Base-by-base conservation (phyloP, 2,329 filamentous ascomycete genomes). In the Fusarium fujikuroi region DNA sequence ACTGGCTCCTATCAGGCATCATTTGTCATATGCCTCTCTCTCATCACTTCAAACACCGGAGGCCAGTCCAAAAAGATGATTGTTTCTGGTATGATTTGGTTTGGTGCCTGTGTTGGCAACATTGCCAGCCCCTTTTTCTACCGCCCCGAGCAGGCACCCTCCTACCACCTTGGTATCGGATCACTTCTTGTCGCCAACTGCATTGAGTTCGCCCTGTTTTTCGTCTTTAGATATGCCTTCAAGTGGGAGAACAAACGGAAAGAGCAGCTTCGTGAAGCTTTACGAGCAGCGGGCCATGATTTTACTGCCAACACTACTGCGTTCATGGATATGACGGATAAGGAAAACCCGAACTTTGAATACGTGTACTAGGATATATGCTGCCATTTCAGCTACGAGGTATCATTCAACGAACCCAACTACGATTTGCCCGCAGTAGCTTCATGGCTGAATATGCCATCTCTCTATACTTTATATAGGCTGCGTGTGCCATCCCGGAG, bases 51-150 rank as follows among this genome's bases (percentile, higher is more conserved):
- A 42, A 88, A 88, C 72, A 85, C 84, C 0, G 85, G 83, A 2
- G 89, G 89, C 0, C 88, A 90, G 69, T 90, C 88, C 3, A 91
- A 91, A 77, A 90, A 92, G 76, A 88, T 91, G 50, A 87, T 91
- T 32, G 89, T 89, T n/a, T 90, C 89, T 28, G 89, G 87, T 3
- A 85, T 89, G 63, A 83, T 90, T 5, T 91, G 89, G 80, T 82
- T 91, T 15, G 88, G 88, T 1, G 88, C 88, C 63, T 90, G 88
- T 74, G 84, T 87, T 3, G 89, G 89, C 9, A 91, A 91, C 74
- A 89, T 91, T 46, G 86, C 85, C 8, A 87, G 89, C 0, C 90
- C 90, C 0, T 91, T 91, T 79, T 91, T 91, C 80, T 92, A 90
- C 79, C 86, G 86, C 57, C 80, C 84, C 0, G 76, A 83, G n/a